A percentile compares a stretch with the other conserved stretches of the same genome.
phyloP scores from a whole-genome alignment of 768 basidiomycete genomes.

The Mycena galopus region DNA sequence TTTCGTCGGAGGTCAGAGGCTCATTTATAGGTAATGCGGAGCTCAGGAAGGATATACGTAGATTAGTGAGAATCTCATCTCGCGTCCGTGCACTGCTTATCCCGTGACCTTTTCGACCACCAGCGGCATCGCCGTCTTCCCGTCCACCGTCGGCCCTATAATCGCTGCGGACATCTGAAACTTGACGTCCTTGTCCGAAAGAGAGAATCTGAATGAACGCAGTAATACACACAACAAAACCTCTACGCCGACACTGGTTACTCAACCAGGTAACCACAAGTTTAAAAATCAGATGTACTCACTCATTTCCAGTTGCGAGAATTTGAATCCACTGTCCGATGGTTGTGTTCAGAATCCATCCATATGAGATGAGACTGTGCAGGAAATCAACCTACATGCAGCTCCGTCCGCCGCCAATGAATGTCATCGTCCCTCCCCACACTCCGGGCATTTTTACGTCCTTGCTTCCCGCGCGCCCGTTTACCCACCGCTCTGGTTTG shows the following conservation, averaged over 20 bases:
- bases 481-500: conserved; percentile 66
- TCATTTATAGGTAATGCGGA: too few species aligned
- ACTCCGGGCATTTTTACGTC: conserved; percentile 52
- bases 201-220: conserved; percentile 4
- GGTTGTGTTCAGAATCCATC: too few species aligned
- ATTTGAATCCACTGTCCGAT: conserved; percentile 61
- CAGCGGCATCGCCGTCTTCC: conserved; percentile 1
- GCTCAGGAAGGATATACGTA: too few species aligned
- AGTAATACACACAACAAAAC: conserved; percentile 13
- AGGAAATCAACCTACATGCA: conserved; percentile 55
- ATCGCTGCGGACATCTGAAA: conserved; percentile 6
- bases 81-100: too few species aligned
- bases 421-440: conserved; percentile 56
- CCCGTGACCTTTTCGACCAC: too few species aligned
- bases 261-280: too few species aligned
- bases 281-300: conserved; percentile 27
- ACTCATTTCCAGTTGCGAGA: conserved; percentile 69
- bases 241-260: background rate
- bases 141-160: conserved; percentile 7
- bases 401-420: conserved; percentile 56
- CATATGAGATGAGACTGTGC: too few species aligned
- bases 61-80: too few species aligned
- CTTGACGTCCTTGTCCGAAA: conserved; percentile 1
- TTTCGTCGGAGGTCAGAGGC: too few species aligned
- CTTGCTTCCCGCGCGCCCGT: conserved; percentile 45